These are phyloP conservation scores for Ganoderma lucidum DNA, from an alignment of 1,284 basidiomycete genomes.

Conservation along the genomic window DNA sequence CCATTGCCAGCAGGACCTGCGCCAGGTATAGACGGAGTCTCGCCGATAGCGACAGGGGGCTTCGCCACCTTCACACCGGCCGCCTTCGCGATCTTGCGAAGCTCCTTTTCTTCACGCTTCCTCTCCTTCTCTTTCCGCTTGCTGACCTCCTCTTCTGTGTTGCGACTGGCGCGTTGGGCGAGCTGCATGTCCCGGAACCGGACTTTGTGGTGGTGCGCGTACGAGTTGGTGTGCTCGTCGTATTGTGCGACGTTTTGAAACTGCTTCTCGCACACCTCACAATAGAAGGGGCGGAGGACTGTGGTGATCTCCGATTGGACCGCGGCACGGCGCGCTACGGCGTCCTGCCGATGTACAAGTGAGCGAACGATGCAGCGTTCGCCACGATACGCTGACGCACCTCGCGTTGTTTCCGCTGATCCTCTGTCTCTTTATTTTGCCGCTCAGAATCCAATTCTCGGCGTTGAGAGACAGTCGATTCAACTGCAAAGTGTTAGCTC, in stretches of 20 bases:
- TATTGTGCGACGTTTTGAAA: slow-evolving; percentile 84
- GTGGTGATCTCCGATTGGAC: slow-evolving; percentile 71
- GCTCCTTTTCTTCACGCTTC: slow-evolving; percentile 81
- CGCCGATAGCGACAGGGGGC: slow-evolving; percentile 41
- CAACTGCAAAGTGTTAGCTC: slow-evolving; percentile 45
- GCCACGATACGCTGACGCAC: slow-evolving; percentile 45
- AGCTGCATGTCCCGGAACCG: slow-evolving; percentile 81
- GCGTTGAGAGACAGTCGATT: slow-evolving; percentile 82
- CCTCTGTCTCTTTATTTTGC: slow-evolving; percentile 78
- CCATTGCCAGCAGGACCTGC: slow-evolving; percentile 34
- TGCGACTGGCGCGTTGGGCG: slow-evolving; percentile 57
- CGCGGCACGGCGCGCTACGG: slow-evolving; percentile 70
- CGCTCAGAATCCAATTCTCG: slow-evolving; percentile 81
- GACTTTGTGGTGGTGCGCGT: slow-evolving; percentile 84
- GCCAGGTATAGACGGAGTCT: slow-evolving; percentile 30
- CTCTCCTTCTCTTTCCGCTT: slow-evolving; percentile 84
- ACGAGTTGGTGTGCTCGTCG: slow-evolving; percentile 86
- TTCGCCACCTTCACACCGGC: slow-evolving; percentile 77
- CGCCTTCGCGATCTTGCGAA: slow-evolving; percentile 80
- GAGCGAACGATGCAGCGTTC: neutral
- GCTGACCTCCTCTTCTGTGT: slow-evolving; percentile 66
- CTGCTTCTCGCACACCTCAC: slow-evolving; percentile 83
- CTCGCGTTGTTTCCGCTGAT: slow-evolving; percentile 75
- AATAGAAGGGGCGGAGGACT: slow-evolving; percentile 79
- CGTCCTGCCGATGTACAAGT: slow-evolving; percentile 53